phyloP scores from a whole-genome alignment of 2,329 filamentous ascomycete genomes.

The Magnaporthiopsis incrustans region DNA sequence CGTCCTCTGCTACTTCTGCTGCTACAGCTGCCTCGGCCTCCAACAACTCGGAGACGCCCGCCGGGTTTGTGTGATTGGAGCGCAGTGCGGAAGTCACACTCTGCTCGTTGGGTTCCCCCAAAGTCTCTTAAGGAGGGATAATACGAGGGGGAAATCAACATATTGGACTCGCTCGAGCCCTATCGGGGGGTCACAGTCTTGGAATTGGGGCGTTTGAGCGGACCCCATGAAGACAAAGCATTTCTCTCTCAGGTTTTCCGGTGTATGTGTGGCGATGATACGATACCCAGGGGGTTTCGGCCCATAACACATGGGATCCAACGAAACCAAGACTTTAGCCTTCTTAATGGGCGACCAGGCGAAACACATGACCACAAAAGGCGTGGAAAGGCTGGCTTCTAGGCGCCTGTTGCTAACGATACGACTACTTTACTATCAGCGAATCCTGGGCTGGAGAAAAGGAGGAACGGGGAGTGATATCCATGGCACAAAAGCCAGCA shows the following conservation, averaged over 20 bases:
- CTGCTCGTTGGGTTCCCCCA: too few relatives aligned
- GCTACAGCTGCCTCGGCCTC: neutral
- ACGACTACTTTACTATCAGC: too few relatives aligned
- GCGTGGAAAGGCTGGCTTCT: neutral
- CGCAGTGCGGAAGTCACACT: too few relatives aligned
- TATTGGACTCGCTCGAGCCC: too few relatives aligned
- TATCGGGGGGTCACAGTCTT: neutral
- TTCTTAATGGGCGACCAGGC: too few relatives aligned
- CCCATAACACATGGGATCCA: too few relatives aligned
- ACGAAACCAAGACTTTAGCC: too few relatives aligned
- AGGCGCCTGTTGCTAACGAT: neutral
- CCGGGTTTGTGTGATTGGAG: neutral
- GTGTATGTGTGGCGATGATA: neutral
- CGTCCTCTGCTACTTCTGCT: neutral
- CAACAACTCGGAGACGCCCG: neutral
- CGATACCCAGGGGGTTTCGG: neutral
- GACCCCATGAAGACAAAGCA: neutral
- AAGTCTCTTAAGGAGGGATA: too few relatives aligned
- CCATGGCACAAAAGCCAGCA: neutral
- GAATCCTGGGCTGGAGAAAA: neutral
- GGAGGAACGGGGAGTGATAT: neutral
- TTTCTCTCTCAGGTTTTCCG: neutral
- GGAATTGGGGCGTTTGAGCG: neutral
- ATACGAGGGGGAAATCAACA: too few relatives aligned
- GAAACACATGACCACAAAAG: neutral